phyloP scores from a whole-genome alignment of 2,329 filamentous ascomycete species.

The Neonectria magnoliae region DNA sequence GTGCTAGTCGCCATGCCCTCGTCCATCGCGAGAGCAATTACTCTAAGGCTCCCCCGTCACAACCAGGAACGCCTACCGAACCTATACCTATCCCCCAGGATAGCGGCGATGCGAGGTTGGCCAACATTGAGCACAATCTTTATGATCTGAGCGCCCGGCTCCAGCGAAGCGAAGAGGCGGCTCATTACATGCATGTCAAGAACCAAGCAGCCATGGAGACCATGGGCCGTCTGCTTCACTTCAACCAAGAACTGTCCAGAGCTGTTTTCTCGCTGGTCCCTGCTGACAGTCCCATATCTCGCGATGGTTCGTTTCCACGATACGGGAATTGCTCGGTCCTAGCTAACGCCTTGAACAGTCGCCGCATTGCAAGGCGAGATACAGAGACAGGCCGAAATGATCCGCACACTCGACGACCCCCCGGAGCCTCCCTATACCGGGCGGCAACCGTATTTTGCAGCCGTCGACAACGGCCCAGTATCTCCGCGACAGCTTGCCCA shows the following conservation, averaged over 20 bases:
- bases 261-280: constrained; percentile 79
- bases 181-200: constrained; percentile 80
- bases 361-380: constrained; percentile 67
- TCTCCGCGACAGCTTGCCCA: constrained; percentile 89
- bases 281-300: constrained; percentile 79
- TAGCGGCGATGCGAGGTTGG: constrained; percentile 77
- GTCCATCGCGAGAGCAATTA: constrained; percentile 91
- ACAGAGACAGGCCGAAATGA: constrained; percentile 67
- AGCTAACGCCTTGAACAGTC: constrained; percentile 53
- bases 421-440: constrained; percentile 76
- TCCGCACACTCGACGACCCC: constrained; percentile 68
- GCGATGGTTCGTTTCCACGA: constrained; percentile 73
- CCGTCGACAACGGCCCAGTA: constrained; percentile 79
- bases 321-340: constrained; percentile 57
- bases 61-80: constrained; percentile 86
- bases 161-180: constrained; percentile 83
- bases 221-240: constrained; percentile 74
- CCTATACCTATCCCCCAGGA: constrained; percentile 78
- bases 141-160: constrained; percentile 83
- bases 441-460: constrained; percentile 73
- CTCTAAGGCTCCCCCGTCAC: constrained; percentile 78
- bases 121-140: constrained; percentile 80
- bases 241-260: constrained; percentile 86
- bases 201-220: constrained; percentile 86
- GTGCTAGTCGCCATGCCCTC: constrained; percentile 90